phyloP scores from a whole-genome alignment of 108 stramenopile species.

The Aurantiochytrium sp. region DNA sequence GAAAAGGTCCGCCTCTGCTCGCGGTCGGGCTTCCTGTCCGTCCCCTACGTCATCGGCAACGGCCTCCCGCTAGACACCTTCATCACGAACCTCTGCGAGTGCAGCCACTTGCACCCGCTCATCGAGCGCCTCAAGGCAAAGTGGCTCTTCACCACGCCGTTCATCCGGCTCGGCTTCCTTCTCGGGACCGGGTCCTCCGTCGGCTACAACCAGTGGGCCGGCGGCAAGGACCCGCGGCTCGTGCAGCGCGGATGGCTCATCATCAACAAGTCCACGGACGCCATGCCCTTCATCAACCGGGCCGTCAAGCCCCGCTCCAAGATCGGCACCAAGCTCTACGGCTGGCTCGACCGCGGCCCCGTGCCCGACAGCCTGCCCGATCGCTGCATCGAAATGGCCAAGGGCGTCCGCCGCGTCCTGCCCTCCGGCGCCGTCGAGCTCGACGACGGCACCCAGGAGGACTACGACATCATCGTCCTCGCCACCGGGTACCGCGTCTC shows the following conservation, averaged over 20 bases:
- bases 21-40: background rate
- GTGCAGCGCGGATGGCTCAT: background rate
- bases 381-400: background rate
- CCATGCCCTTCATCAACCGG: background rate
- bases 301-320: background rate
- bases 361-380: background rate
- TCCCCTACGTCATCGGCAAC: background rate
- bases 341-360: background rate
- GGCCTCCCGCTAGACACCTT: background rate
- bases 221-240: background rate
- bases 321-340: background rate
- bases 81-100: constrained; percentile 8
- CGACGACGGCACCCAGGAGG: background rate
- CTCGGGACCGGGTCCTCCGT: background rate
- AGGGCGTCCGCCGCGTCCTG: background rate
- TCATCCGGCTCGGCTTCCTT: background rate
- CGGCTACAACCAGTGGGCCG: constrained; percentile 25
- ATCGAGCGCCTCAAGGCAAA: background rate
- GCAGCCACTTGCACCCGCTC: background rate
- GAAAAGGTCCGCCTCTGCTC: background rate
- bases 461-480: background rate
- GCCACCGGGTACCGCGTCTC: background rate
- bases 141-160: background rate
- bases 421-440: background rate
- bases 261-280: background rate